Evolutionary conservation across 768 basidiomycete genomes (phyloP).

Genomic region (Pulveroboletus sp.): DNA sequence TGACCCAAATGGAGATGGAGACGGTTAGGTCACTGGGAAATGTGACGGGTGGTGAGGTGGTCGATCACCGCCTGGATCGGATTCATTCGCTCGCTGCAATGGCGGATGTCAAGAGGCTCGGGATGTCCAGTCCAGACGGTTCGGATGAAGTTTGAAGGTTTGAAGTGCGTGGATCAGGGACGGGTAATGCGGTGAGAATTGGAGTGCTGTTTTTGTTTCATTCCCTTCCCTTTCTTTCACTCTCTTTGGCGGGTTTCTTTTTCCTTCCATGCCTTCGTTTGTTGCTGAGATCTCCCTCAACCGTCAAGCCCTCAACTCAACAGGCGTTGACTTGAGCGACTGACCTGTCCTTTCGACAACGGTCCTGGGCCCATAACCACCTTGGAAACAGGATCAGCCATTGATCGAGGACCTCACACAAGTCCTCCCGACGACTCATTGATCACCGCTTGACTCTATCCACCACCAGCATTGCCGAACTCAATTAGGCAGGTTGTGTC

Average conservation of each 20-base stretch:
- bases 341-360: neutral
- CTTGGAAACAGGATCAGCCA: neutral
- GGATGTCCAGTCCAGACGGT: neutral
- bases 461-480: neutral
- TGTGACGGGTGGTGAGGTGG: neutral
- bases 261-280: neutral
- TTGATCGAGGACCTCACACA: neutral
- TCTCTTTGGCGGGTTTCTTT: neutral
- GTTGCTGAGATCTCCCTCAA: neutral
- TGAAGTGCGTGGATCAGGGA: neutral
- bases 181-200: neutral
- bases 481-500: neutral
- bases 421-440: no score
- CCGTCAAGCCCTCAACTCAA: no score
- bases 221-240: neutral
- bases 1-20: conserved; percentile 10
- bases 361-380: neutral
- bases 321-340: no score
- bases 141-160: neutral
- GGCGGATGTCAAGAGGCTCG: neutral
- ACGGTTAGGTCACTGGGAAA: conserved; percentile 2
- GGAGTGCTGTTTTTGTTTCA: neutral
- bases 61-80: neutral
- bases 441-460: neutral
- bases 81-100: neutral